phyloP scores from a whole-genome alignment of 768 basidiomycete genomes.

The Amanita phalloides region DNA sequence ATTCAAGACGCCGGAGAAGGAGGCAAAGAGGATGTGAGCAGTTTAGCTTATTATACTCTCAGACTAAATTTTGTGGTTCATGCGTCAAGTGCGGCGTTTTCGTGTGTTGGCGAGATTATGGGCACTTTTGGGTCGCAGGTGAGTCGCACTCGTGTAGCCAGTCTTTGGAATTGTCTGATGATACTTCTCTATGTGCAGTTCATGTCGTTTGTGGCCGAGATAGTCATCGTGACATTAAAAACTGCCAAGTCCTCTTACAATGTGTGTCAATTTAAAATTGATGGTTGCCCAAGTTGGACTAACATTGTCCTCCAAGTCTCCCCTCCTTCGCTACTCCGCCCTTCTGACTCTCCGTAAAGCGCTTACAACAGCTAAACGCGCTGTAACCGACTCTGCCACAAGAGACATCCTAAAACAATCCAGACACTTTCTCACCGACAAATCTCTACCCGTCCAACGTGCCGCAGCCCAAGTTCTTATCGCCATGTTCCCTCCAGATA shows the following conservation, averaged over 20 bases:
- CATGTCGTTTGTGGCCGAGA: constrained; percentile 93
- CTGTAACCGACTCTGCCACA: constrained; percentile 64
- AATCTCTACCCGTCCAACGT: constrained; percentile 76
- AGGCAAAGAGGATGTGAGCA: constrained; percentile 55
- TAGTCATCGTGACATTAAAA: constrained; percentile 53
- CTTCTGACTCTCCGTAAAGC: constrained; percentile 71
- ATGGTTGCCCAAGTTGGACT: not conserved
- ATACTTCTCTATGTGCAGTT: constrained; percentile 35
- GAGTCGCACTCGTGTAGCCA: constrained; percentile 14
- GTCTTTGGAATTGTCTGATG: not conserved
- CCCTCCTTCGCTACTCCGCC: constrained; percentile 77
- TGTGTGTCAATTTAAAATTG: constrained; percentile 30
- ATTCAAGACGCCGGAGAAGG: constrained; percentile 53
- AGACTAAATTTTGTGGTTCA: not conserved
- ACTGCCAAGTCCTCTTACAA: constrained; percentile 54
- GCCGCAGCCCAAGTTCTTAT: constrained; percentile 62
- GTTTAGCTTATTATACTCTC: not conserved
- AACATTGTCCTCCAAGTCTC: constrained; percentile 35
- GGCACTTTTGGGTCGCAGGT: constrained; percentile 75
- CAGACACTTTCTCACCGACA: constrained; percentile 66
- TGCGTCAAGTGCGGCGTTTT: constrained; percentile 61
- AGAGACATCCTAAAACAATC: constrained; percentile 85
- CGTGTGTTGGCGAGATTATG: constrained; percentile 87
- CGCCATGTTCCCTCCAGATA: not conserved
- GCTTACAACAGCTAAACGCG: constrained; percentile 70